Base-by-base conservation (phyloP, 257 asterid genomes). In the Nicotiana knightiana region DNA sequence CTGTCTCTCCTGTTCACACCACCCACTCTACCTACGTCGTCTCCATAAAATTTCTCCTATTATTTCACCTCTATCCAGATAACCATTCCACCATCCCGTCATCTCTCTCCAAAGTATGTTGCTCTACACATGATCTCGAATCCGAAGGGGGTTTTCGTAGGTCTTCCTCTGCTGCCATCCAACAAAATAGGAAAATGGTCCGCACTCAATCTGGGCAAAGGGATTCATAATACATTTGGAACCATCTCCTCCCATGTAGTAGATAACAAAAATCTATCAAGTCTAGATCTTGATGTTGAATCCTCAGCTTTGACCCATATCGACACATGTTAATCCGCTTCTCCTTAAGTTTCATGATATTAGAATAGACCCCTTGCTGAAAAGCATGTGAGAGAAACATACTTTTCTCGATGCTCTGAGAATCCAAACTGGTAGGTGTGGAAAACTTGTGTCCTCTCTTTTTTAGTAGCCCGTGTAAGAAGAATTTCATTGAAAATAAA, bases 131-230 rank as follows among this genome's bases (percentile, higher is more conserved):
- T 67, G 16, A 18, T 67, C 76, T 17, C 9, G 4, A 46, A 18
- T 37, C 76, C 21, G 53, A 17, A 16, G 16, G 76, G 76, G 16
- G 30, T 18, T 18, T 37, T 67, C 11, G 30, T 35, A 15, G 2
- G 17, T n/a, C 30, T 67, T 67, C 30, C 32, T 37, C 32, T 67
- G 76, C 76, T 37, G 37, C 59, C 76, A 37, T 68, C 77, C 32
- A 68, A n/a, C 77, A 68, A 68, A 68, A 68, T 37, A 21, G 77
- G 77, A 35, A 66, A 39, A 68, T 68, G 55, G 55, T 68, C 53
- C 51, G 21, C 51, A 6, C 7, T 67, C 75, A 67, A 67, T 67
- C 53, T 67, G 39, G 16, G 75, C 75, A 67, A 67, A 67, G 75
- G 75, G 51, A n/a, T 67, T 16, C 33, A 67, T 54, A 54, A 15